A percentile compares a stretch with the other conserved stretches of the same genome.
phyloP scores from a whole-genome alignment of 2,329 filamentous ascomycete genomes.

The Colletotrichum chrysophilum region DNA sequence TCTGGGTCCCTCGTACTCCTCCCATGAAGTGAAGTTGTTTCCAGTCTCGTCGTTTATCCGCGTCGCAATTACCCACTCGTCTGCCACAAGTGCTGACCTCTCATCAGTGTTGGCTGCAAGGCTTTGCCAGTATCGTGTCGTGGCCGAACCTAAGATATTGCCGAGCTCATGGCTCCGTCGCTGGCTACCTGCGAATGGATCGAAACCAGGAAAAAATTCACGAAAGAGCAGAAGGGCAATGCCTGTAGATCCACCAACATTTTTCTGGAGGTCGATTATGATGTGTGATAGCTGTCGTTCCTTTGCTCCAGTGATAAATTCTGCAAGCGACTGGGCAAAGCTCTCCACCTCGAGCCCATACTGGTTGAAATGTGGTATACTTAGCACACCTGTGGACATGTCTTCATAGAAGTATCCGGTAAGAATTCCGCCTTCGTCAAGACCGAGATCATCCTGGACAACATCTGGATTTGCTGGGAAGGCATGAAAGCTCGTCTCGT shows the following conservation, averaged over 20 bases:
- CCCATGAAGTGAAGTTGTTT: background rate
- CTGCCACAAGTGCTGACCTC: background rate
- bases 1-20: background rate
- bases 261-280: background rate
- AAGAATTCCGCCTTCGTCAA: background rate
- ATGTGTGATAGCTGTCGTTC: background rate
- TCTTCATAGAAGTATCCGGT: constrained; percentile 10
- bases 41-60: background rate
- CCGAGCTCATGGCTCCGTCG: background rate
- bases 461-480: background rate
- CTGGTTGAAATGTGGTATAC: constrained; percentile 1
- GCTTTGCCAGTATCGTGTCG: background rate
- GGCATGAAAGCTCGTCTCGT: background rate
- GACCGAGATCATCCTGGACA: background rate
- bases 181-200: background rate
- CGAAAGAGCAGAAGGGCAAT: background rate
- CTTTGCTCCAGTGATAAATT: background rate
- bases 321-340: background rate
- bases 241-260: background rate
- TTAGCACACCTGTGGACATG: background rate
- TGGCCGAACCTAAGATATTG: background rate
- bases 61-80: background rate
- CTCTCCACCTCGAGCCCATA: background rate
- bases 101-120: background rate
- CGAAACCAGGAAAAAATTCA: background rate